Conservation (phyloP, 352 stramenopile genomes). For the Pilasporangium apinafurcum region DNA sequence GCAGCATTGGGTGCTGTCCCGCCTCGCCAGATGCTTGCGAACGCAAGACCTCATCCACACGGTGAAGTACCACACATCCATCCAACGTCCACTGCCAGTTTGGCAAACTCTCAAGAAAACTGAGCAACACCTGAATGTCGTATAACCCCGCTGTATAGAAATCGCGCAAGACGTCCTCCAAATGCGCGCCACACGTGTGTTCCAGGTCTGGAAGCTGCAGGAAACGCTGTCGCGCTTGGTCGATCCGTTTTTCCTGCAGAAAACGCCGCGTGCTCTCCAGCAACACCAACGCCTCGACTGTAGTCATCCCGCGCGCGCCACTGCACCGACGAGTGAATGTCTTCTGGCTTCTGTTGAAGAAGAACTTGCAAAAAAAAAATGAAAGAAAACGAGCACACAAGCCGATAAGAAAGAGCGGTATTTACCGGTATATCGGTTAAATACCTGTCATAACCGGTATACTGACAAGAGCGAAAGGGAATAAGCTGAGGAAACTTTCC, state of each 20-base stretch:
- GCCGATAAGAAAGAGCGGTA: no score
- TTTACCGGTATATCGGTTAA: no score
- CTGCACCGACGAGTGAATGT: no score
- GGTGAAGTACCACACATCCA: conserved; percentile 57
- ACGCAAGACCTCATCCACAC: conserved; percentile 36
- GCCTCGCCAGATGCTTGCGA: conserved; percentile 18
- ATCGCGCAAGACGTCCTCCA: conserved; percentile 53
- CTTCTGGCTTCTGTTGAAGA: no score
- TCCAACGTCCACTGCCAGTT: conserved; percentile 71
- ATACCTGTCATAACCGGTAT: no score
- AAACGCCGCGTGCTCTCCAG: conserved; percentile 24
- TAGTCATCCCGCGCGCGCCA: no score
- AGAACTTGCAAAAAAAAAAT: no score
- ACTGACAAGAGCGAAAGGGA: no score
- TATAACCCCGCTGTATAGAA: conserved; percentile 59
- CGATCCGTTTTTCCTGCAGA: conserved; percentile 49
- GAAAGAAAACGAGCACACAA: no score
- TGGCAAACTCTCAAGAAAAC: conserved; percentile 59
- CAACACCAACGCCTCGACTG: no score
- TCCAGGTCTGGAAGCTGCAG: conserved; percentile 54
- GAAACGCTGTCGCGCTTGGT: conserved; percentile 43
- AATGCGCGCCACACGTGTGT: conserved; percentile 19
- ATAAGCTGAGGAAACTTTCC: no score
- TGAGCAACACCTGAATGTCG: conserved; percentile 56
- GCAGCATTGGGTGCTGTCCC: conserved; percentile 44